Conservation (phyloP, 768 basidiomycete genomes). For the Amanita pseudoporphyria region DNA sequence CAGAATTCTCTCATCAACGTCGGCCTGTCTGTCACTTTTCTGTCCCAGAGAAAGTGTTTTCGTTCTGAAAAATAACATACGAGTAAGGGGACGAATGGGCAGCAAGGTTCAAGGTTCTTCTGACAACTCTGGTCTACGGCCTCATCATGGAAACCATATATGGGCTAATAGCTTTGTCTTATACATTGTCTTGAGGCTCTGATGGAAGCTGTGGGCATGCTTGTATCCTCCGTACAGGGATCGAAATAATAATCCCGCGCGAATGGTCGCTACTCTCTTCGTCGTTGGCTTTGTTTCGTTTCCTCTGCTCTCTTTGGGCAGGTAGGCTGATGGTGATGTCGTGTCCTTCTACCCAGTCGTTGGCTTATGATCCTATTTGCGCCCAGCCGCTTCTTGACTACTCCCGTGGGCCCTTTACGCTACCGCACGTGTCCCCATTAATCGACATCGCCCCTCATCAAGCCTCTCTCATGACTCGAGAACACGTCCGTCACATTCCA, state of each 20-base stretch:
- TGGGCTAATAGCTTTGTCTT: no score
- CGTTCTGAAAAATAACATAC: conserved; percentile 4
- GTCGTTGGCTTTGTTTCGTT: conserved; percentile 72
- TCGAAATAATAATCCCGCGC: conserved; percentile 54
- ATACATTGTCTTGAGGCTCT: conserved; percentile 34
- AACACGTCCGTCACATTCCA: no score
- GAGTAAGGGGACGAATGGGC: not conserved
- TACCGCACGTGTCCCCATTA: no score
- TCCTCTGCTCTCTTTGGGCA: no score
- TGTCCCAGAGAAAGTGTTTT: conserved; percentile 22
- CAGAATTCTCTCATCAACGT: conserved; percentile 24
- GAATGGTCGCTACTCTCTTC: conserved; percentile 60
- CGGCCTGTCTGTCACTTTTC: conserved; percentile 23
- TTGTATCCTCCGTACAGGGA: conserved; percentile 67
- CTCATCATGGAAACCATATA: conserved; percentile 77
- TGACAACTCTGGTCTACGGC: conserved; percentile 42
- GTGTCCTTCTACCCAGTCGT: no score
- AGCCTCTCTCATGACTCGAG: no score
- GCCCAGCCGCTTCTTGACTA: no score
- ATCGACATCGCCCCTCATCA: no score
- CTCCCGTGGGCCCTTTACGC: no score
- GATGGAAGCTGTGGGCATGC: conserved; percentile 79
- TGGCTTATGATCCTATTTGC: no score
- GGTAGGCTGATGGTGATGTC: no score
- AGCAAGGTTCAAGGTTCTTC: not conserved